A percentile compares a stretch with the other conserved stretches of the same genome.
Evolutionary conservation across 2,329 filamentous ascomycete species (phyloP).

Genomic region (Westerdykella aurantiaca): DNA sequence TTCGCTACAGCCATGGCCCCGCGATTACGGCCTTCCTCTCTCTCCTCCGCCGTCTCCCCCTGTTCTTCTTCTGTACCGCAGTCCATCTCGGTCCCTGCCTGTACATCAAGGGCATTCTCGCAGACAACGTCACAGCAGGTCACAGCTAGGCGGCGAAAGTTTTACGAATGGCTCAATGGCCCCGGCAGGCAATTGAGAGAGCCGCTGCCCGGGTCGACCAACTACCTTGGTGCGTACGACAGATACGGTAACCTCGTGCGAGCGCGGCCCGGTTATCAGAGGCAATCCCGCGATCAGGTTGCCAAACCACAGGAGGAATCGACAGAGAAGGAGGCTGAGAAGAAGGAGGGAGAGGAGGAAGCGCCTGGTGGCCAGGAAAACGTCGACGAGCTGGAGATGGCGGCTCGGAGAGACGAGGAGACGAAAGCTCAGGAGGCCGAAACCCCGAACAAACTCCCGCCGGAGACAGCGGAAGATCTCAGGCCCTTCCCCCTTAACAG

Average conservation of each 20-base stretch:
- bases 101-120: conserved; percentile 30
- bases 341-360: conserved; percentile 10
- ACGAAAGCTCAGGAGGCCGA: conserved; percentile 5
- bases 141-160: conserved; percentile 49
- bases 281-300: conserved; percentile 8
- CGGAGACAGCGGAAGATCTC: conserved; percentile 30
- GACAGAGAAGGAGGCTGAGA: conserved; percentile 7
- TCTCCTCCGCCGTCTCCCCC: conserved; percentile 16
- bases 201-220: conserved; percentile 47
- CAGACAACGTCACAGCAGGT: conserved; percentile 34
- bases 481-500: conserved; percentile 69
- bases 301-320: conserved; percentile 14
- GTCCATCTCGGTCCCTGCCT: conserved; percentile 17
- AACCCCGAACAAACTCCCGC: conserved; percentile 16
- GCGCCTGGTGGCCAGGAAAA: conserved; percentile 22
- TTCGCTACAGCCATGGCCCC: conserved; percentile 25
- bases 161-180: conserved; percentile 56
- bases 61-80: conserved; percentile 19
- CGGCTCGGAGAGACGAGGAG: conserved; percentile 17
- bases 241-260: conserved; percentile 45
- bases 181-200: conserved; percentile 47
- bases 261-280: conserved; percentile 18
- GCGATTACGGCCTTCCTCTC: conserved; percentile 27
- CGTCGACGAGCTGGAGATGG: conserved; percentile 24
- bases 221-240: conserved; percentile 53